A percentile compares a stretch with the other conserved stretches of the same genome.
Evolutionary conservation across 305 asterid species (phyloP).

Genomic region (Ruellia speciosa): DNA sequence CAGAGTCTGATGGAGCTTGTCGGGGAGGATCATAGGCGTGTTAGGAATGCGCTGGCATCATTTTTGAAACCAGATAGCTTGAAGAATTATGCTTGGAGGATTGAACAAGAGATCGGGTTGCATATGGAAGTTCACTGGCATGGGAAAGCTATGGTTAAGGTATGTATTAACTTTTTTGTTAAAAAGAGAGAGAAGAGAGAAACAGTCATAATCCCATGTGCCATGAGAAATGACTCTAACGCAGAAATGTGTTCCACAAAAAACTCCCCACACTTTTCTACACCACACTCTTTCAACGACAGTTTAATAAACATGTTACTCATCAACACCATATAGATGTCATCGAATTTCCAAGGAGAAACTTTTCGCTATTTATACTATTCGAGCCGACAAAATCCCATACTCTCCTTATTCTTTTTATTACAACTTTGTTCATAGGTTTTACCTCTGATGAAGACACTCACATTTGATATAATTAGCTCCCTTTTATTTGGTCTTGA

Average conservation of each 20-base stretch:
- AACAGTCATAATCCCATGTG: no score
- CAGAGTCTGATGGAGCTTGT: slow-evolving; percentile 45
- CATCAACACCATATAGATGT: no score
- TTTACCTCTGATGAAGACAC: slow-evolving; percentile 57
- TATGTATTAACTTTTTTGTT: slow-evolving; percentile 16
- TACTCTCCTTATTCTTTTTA: no score
- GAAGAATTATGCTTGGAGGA: slow-evolving; percentile 30
- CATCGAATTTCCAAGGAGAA: no score
- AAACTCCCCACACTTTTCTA: no score
- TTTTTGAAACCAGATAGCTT: slow-evolving; percentile 35
- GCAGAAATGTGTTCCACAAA: no score
- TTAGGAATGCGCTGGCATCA: slow-evolving; percentile 49
- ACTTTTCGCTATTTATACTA: no score
- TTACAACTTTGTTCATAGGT: slow-evolving; percentile 32
- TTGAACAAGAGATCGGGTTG: slow-evolving; percentile 29
- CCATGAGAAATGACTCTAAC: neutral
- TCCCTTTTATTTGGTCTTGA: slow-evolving; percentile 60
- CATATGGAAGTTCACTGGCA: slow-evolving; percentile 33
- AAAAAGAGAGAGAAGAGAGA: no score
- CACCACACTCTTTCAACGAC: no score
- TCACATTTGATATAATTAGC: slow-evolving; percentile 71
- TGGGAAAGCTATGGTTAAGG: slow-evolving; percentile 43
- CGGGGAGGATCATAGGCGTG: slow-evolving; percentile 60
- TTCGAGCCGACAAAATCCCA: no score
- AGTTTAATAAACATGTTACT: no score